Evolutionary conservation across 306 rosid genomes (phyloP).

Genomic region (Quercus parvula): DNA sequence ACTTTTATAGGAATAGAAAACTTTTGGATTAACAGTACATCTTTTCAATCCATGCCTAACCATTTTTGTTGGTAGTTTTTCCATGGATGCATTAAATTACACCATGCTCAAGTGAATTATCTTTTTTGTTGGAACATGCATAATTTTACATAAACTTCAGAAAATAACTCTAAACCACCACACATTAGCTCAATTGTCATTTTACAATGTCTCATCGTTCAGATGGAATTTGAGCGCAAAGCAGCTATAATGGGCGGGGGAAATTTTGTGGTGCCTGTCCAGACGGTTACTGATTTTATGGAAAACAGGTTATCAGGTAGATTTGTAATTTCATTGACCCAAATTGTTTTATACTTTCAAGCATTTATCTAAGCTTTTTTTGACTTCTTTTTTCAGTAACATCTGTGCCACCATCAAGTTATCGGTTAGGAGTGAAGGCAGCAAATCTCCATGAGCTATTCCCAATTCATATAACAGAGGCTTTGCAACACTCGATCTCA

Average conservation of each 20-base stretch:
- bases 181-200: not conserved
- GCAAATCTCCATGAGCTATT: conserved; percentile 73
- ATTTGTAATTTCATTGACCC: conserved; percentile 5
- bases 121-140: not conserved
- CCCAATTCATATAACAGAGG: conserved; percentile 63
- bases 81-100: not conserved
- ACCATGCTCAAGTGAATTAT: not conserved
- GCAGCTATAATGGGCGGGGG: conserved; percentile 96
- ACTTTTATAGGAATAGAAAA: not conserved
- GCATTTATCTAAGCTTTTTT: conserved; percentile 21
- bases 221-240: conserved; percentile 78
- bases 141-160: not conserved
- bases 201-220: conserved; percentile 19
- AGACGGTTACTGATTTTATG: conserved; percentile 83
- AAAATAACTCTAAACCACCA: not conserved
- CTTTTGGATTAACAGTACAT: not conserved
- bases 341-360: conserved; percentile 17
- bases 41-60: not conserved
- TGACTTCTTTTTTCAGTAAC: conserved; percentile 42
- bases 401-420: conserved; percentile 82
- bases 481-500: conserved; percentile 70
- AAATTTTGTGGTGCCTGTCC: conserved; percentile 83
- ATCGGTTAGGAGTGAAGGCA: conserved; percentile 93
- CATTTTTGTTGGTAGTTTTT: not conserved
- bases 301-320: conserved; percentile 70